A percentile compares a stretch with the other conserved stretches of the same genome.
These are phyloP conservation scores for Eleusine coracana DNA, from an alignment of 176 grass and related monocot genomes.

Conservation along the genomic window DNA sequence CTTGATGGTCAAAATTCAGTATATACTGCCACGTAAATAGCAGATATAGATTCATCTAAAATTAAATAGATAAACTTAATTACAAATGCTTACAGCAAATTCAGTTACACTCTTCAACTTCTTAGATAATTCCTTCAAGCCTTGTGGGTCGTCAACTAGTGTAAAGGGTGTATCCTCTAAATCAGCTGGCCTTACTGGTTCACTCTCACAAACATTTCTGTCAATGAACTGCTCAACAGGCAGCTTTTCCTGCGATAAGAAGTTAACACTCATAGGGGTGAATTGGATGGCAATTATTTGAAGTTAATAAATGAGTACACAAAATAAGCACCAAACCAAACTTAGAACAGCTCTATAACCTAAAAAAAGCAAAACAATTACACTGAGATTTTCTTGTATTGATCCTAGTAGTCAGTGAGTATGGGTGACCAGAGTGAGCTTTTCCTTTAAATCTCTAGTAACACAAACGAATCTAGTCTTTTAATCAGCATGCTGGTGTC, in stretches of 20 bases:
- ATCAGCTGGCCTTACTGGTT: slow-evolving; percentile 67
- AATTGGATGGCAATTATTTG: slow-evolving; percentile 14
- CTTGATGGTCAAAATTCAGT: neutral
- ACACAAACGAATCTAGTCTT: neutral
- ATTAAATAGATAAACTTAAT: slow-evolving; percentile 7
- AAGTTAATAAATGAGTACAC: neutral
- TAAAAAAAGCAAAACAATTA: slow-evolving; percentile 17
- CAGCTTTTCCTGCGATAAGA: slow-evolving; percentile 71
- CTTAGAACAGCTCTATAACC: slow-evolving; percentile 1
- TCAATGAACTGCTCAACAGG: slow-evolving; percentile 69
- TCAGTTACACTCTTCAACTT: slow-evolving; percentile 81
- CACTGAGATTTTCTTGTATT: neutral
- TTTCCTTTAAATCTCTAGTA: slow-evolving; percentile 27
- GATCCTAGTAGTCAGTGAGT: neutral
- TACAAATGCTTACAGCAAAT: slow-evolving; percentile 83
- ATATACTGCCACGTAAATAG: neutral
- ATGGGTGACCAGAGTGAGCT: neutral
- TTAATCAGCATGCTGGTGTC: neutral
- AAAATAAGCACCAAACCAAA: slow-evolving; percentile 13
- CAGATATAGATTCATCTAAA: slow-evolving; percentile 19
- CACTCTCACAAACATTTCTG: slow-evolving; percentile 59
- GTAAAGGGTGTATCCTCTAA: slow-evolving; percentile 86
- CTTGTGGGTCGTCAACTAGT: slow-evolving; percentile 71
- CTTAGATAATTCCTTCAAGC: slow-evolving; percentile 65
- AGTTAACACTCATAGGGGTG: slow-evolving; percentile 29